Conservation (phyloP, 768 basidiomycete genomes). For the Amanita molliuscula region DNA sequence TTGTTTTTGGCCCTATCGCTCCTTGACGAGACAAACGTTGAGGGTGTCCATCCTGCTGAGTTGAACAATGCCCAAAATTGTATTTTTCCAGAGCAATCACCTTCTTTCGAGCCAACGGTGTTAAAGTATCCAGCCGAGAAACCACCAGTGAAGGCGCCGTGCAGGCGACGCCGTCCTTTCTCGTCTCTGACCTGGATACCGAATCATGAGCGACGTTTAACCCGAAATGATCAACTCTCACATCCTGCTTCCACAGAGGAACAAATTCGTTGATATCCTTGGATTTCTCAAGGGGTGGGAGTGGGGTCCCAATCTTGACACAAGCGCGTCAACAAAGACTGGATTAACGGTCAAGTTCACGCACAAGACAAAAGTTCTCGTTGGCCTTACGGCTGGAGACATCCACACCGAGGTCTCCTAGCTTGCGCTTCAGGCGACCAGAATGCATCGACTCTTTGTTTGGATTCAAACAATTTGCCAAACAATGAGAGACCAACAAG, state of each 20-base stretch:
- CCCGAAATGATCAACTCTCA: slow-evolving; percentile 21
- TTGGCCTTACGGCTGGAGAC: slow-evolving; percentile 60
- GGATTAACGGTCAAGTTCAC: slow-evolving; percentile 11
- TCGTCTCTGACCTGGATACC: slow-evolving; percentile 74
- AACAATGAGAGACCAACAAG: no score
- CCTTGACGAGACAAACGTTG: slow-evolving; percentile 88
- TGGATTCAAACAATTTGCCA: no score
- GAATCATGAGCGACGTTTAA: slow-evolving; percentile 9
- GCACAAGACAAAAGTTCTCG: slow-evolving; percentile 79
- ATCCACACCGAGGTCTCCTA: slow-evolving; percentile 72
- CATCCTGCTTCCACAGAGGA: slow-evolving; percentile 97
- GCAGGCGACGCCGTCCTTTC: slow-evolving; percentile 83
- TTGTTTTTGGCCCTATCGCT: slow-evolving; percentile 58
- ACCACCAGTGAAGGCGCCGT: slow-evolving; percentile 97
- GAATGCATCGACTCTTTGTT: background rate
- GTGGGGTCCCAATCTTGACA: slow-evolving; percentile 80
- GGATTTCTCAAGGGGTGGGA: slow-evolving; percentile 90
- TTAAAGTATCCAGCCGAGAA: slow-evolving; percentile 98
- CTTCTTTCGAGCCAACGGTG: slow-evolving; percentile 92
- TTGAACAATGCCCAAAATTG: background rate
- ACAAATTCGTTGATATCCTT: slow-evolving; percentile 93
- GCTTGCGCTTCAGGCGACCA: slow-evolving; percentile 67
- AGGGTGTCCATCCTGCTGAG: slow-evolving; percentile 84
- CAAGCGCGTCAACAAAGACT: background rate
- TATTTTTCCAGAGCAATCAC: slow-evolving; percentile 25